Conservation (phyloP, 1,139 yeast genomes). For the Protomyces macrosporus region DNA sequence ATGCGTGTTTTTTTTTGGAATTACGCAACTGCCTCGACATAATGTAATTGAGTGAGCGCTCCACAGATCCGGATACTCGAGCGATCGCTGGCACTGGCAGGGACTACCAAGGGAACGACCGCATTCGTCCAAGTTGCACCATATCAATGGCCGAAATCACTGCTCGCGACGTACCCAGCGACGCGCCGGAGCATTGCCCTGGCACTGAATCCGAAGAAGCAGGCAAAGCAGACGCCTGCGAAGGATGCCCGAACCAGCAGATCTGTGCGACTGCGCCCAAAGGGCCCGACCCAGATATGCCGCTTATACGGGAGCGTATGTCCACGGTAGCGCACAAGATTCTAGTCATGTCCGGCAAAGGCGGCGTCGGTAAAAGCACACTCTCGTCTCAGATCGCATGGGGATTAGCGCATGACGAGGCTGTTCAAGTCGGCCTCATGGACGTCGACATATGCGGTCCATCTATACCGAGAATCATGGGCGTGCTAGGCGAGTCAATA, state of each 20-base stretch:
- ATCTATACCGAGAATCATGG: conserved; percentile 88
- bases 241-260: conserved; percentile 88
- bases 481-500: conserved; percentile 78
- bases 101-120: not conserved
- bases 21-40: no score
- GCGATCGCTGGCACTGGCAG: not conserved
- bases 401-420: conserved; percentile 90
- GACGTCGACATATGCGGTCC: conserved; percentile 98
- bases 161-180: conserved; percentile 11
- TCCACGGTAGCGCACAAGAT: conserved; percentile 71
- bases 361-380: conserved; percentile 97
- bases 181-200: conserved; percentile 73
- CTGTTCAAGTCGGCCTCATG: conserved; percentile 88
- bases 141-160: no score
- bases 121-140: not conserved
- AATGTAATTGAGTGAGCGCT: no score
- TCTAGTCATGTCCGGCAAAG: conserved; percentile 86
- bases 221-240: conserved; percentile 90
- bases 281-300: conserved; percentile 94
- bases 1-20: no score
- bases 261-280: conserved; percentile 84
- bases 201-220: conserved; percentile 94
- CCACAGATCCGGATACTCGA: no score
- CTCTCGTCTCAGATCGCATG: conserved; percentile 91
- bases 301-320: conserved; percentile 65